Percentiles rank a stretch among this genome's conserved stretches.
These are phyloP conservation scores for Pythium rhizo-oryzae DNA, from an alignment of 352 stramenopile species.

Conservation along the genomic window DNA sequence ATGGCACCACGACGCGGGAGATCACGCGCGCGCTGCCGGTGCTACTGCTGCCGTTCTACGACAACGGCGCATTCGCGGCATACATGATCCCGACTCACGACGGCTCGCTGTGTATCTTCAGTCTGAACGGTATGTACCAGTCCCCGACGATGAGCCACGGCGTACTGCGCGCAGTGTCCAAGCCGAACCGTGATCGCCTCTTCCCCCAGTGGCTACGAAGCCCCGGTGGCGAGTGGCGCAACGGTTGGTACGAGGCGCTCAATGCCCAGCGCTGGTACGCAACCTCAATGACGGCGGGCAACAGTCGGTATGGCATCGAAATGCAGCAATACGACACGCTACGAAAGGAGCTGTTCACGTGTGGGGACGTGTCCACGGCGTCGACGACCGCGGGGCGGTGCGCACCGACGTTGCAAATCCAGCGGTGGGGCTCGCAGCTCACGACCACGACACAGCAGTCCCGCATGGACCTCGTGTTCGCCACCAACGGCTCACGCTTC, in stretches of 20 bases:
- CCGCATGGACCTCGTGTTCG: constrained; percentile 11
- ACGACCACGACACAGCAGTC: neutral
- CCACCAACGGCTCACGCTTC: constrained; percentile 30
- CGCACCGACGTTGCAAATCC: neutral
- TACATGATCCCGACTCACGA: constrained; percentile 37
- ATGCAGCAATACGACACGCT: constrained; percentile 23
- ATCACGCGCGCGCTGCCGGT: constrained; percentile 28
- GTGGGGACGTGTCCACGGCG: too few species aligned
- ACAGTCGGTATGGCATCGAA: constrained; percentile 6
- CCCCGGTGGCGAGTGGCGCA: constrained; percentile 36
- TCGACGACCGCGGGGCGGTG: rapidly evolving
- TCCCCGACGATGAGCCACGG: constrained; percentile 30
- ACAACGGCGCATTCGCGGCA: constrained; percentile 36
- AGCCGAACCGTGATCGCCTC: constrained; percentile 3
- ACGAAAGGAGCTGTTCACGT: constrained; percentile 1
- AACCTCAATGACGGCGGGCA: too few species aligned
- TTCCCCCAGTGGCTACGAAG: too few species aligned
- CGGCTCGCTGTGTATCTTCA: constrained; percentile 41
- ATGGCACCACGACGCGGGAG: neutral
- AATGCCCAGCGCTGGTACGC: constrained; percentile 20
- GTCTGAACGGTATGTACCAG: constrained; percentile 36
- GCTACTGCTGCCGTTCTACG: constrained; percentile 48
- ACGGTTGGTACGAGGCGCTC: constrained; percentile 40
- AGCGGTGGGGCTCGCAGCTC: neutral
- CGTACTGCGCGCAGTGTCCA: constrained; percentile 2